phyloP scores from a whole-genome alignment of 78 protist genomes.

The Dictyostelium firmibasis region DNA sequence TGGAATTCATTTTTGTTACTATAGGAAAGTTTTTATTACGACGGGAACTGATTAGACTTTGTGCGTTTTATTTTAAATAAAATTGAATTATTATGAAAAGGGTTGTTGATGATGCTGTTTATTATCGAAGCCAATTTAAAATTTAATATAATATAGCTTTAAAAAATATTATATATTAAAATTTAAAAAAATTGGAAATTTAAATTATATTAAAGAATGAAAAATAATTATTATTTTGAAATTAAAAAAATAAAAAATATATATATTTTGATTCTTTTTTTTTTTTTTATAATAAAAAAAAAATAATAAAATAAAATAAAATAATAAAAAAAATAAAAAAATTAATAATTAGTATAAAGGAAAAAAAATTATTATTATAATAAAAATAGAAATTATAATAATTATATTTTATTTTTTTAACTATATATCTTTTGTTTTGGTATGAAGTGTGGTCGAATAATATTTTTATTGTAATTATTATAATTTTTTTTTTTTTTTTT shows the following conservation, averaged over 20 bases:
- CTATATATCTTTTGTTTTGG: not conserved
- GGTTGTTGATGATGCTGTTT: not conserved
- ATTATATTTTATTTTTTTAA: not conserved
- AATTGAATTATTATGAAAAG: not conserved
- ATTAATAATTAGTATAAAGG: not conserved
- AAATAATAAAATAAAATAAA: not conserved
- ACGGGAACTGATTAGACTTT: not conserved
- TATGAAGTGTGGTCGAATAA: not conserved
- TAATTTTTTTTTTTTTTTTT: not conserved
- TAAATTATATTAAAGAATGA: not conserved
- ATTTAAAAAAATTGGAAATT: not conserved
- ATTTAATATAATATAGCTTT: not conserved
- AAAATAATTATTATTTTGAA: not conserved
- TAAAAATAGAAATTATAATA: not conserved
- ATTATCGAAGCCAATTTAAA: slow-evolving; percentile 5
- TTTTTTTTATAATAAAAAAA: not conserved
- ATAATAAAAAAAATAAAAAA: not conserved
- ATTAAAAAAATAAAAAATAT: not conserved
- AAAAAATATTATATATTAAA: not conserved
- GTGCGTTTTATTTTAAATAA: not conserved
- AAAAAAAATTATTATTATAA: not conserved
- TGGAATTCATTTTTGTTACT: not conserved
- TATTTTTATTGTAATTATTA: not conserved
- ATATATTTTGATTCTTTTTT: not conserved
- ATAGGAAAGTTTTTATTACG: not conserved